These are phyloP conservation scores for Neonothopanus nambi DNA, from an alignment of 1,284 basidiomycete genomes.

Conservation along the genomic window DNA sequence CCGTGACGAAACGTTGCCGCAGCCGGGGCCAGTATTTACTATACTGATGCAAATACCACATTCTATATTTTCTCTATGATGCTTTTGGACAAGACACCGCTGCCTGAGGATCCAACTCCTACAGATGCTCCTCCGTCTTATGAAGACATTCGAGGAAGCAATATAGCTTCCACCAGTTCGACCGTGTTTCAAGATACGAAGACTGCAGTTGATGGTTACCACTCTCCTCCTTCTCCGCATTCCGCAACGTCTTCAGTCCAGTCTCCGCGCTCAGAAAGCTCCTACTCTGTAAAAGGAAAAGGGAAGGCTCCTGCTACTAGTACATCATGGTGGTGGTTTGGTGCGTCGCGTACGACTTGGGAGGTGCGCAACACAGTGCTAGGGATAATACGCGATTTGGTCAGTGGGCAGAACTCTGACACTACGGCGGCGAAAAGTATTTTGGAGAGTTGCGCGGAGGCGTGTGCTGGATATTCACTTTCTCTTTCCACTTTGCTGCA, in stretches of 20 bases:
- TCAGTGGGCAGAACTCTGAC: slow-evolving; percentile 26
- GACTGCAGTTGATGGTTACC: too few relatives aligned
- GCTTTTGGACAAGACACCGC: too few relatives aligned
- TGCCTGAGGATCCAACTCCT: too few relatives aligned
- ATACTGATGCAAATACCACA: too few relatives aligned
- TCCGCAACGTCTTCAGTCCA: not conserved
- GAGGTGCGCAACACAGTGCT: slow-evolving; percentile 48
- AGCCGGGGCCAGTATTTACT: too few relatives aligned
- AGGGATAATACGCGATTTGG: slow-evolving; percentile 48
- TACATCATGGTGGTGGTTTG: slow-evolving; percentile 13
- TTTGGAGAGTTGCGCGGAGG: slow-evolving; percentile 46
- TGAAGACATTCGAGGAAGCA: too few relatives aligned
- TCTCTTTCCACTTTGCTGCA: slow-evolving; percentile 53
- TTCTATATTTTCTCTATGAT: too few relatives aligned
- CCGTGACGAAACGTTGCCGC: too few relatives aligned
- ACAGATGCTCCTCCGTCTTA: too few relatives aligned
- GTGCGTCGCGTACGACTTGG: slow-evolving; percentile 35
- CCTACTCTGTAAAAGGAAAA: slow-evolving; percentile 11
- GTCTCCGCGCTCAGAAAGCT: not conserved
- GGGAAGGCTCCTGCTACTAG: slow-evolving; percentile 5
- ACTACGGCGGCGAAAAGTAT: slow-evolving; percentile 31
- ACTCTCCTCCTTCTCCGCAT: not conserved
- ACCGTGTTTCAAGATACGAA: too few relatives aligned
- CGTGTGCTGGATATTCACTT: slow-evolving; percentile 40
- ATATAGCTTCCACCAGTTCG: too few relatives aligned